Evolutionary conservation across 768 basidiomycete species (phyloP).

Genomic region (Hypholoma fasciculare): DNA sequence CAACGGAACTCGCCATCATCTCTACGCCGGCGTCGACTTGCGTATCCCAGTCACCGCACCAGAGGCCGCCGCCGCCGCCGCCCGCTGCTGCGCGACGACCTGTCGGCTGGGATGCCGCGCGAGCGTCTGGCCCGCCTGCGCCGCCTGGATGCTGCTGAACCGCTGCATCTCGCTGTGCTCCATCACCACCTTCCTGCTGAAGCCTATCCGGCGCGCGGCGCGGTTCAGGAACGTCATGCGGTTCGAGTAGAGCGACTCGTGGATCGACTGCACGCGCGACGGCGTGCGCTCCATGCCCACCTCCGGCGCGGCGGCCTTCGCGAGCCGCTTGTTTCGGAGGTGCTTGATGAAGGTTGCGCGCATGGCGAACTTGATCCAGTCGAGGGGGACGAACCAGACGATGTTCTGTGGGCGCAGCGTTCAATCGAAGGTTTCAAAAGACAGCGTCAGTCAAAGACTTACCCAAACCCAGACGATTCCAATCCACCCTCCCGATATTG

Average conservation of each 20-base stretch:
- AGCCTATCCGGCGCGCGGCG: conserved; percentile 84
- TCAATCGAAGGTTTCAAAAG: background rate
- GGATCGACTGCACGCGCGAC: conserved; percentile 88
- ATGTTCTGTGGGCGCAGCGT: conserved; percentile 64
- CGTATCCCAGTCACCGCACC: background rate
- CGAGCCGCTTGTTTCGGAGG: conserved; percentile 68
- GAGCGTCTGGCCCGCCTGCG: conserved; percentile 70
- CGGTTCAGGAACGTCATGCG: conserved; percentile 92
- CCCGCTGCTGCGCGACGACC: background rate
- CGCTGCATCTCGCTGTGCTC: conserved; percentile 82
- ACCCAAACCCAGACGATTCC: conserved; percentile 98
- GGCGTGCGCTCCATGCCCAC: conserved; percentile 82
- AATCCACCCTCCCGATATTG: conserved; percentile 92
- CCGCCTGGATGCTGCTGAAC: conserved; percentile 85
- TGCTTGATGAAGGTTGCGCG: conserved; percentile 88
- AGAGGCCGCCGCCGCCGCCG: background rate
- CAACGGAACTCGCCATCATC: background rate
- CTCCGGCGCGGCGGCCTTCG: conserved; percentile 38
- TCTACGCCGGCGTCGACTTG: background rate
- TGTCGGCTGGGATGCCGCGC: conserved; percentile 64
- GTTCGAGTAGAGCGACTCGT: conserved; percentile 94
- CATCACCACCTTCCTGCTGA: conserved; percentile 75
- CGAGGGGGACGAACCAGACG: conserved; percentile 93
- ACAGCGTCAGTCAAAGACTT: conserved; percentile 27
- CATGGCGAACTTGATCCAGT: conserved; percentile 96